Conservation (phyloP, 2,329 filamentous ascomycete species). For the Arthrobotrys sinensis region DNA sequence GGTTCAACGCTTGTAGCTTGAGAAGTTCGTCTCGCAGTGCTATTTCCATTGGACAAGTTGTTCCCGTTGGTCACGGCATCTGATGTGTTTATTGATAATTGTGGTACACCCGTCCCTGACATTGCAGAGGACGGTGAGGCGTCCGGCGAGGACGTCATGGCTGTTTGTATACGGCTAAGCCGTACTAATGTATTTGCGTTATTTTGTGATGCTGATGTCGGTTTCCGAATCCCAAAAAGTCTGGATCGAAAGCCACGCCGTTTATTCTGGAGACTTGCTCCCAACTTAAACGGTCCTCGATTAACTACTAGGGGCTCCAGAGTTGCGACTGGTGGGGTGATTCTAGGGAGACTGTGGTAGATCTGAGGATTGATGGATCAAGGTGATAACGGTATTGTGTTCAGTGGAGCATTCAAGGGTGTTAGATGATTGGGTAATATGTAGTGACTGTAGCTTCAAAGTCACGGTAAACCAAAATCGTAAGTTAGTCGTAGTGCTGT, state of each 20-base stretch:
- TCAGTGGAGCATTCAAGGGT: conserved; percentile 2
- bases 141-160: conserved; percentile 60
- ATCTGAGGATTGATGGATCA: conserved; percentile 15
- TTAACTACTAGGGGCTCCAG: conserved; percentile 60
- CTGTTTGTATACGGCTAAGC: conserved; percentile 60
- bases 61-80: conserved; percentile 57
- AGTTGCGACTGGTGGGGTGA: conserved; percentile 56
- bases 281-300: conserved; percentile 57
- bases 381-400: conserved; percentile 1
- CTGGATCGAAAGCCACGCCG: conserved; percentile 60
- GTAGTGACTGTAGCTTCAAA: not conserved
- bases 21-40: conserved; percentile 44
- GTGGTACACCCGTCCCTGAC: conserved; percentile 57
- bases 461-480: not conserved
- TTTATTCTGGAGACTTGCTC: conserved; percentile 60
- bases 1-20: conserved; percentile 49
- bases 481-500: not conserved
- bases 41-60: conserved; percentile 40
- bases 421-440: not conserved
- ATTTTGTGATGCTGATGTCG: conserved; percentile 57
- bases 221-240: conserved; percentile 59
- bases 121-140: conserved; percentile 56
- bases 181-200: conserved; percentile 60
- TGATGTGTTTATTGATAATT: conserved; percentile 59
- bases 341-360: conserved; percentile 35